Base-by-base conservation (phyloP, 352 stramenopile species). In the Pythium coloratum region DNA sequence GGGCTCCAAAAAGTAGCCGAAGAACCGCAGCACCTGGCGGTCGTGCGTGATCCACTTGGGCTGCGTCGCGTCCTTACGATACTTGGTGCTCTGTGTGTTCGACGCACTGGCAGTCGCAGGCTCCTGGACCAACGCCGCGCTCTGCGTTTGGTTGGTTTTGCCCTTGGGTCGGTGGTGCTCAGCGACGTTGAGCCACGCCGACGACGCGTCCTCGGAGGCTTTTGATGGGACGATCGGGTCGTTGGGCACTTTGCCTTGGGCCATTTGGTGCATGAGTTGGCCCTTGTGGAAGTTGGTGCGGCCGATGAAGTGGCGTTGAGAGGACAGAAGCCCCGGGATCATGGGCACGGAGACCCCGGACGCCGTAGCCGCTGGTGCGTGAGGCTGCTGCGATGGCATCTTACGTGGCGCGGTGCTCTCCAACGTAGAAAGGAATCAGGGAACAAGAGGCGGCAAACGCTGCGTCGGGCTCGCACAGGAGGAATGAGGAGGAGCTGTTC, bases 1-100 rank as follows among this genome's bases (percentile, higher is more conserved):
- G 8, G 81, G 72, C 65, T 96, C 88, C 34, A 87, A 62, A 51
- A 96, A 97, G 69, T 96, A 98, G 2, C 81, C 87, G 50, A 92
- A 97, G 76, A 97, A 97, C 20, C 92, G 88, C 42, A 98, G 76
- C 44, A 98, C 91, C 36, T 94, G 81, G 10, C 82, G 75, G 55
- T 91, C 82, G 71, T 90, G 71, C 7, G 82, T 90, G 68, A 92
- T 72, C 82, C 87, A 93, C 26, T 67, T 61, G 16, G 82, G 84
- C 49, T 85, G 76, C n/a, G 66, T 76, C 12, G 70, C 53, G 55
- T 90, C 80, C 6, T 75, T 62, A 49, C 78, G 77, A 65, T 76
- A 89, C 44, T 78, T 84, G 24, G 73, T 78, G 54, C 76, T 84
- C 2, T 20, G 63, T 24, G 71, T 63, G 32, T 7, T 26, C 32